phyloP scores from a whole-genome alignment of 2,329 filamentous ascomycete species.

The Fusarium citri region DNA sequence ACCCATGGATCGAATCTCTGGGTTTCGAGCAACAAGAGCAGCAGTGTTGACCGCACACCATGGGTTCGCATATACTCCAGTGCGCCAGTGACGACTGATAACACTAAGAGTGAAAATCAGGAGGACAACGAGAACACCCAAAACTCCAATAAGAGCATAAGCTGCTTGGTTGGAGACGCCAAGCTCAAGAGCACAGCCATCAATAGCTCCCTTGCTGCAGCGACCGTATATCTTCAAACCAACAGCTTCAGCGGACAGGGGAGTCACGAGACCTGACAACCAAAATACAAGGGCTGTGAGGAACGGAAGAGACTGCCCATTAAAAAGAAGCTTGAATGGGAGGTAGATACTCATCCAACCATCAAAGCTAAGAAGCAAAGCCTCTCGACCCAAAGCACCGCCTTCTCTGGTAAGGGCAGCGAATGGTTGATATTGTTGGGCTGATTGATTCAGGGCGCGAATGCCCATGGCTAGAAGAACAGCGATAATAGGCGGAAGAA shows the following conservation, averaged over 20 bases:
- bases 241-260: slow-evolving; percentile 38
- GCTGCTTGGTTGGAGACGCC: slow-evolving; percentile 32
- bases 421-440: slow-evolving; percentile 58
- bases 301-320: slow-evolving; percentile 51
- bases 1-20: slow-evolving; percentile 26
- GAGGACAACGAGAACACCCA: slow-evolving; percentile 12
- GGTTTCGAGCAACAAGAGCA: slow-evolving; percentile 36
- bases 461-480: slow-evolving; percentile 55
- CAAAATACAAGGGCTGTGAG: slow-evolving; percentile 25
- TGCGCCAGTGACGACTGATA: slow-evolving; percentile 37
- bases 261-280: slow-evolving; percentile 27
- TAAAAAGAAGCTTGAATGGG: slow-evolving; percentile 50
- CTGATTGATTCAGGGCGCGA: slow-evolving; percentile 55
- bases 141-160: slow-evolving; percentile 26
- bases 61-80: slow-evolving; percentile 40
- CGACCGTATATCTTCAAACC: slow-evolving; percentile 40
- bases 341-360: slow-evolving; percentile 52
- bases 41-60: slow-evolving; percentile 37
- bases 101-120: slow-evolving; percentile 20
- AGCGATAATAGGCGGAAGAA: slow-evolving; percentile 56
- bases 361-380: slow-evolving; percentile 56
- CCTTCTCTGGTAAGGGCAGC: slow-evolving; percentile 52
- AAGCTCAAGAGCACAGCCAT: slow-evolving; percentile 37
- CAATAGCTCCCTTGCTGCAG: slow-evolving; percentile 31
- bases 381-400: slow-evolving; percentile 55